Evolutionary conservation across 2,329 filamentous ascomycete species (phyloP).

Genomic region (Monilinia vaccinii-corymbosi): DNA sequence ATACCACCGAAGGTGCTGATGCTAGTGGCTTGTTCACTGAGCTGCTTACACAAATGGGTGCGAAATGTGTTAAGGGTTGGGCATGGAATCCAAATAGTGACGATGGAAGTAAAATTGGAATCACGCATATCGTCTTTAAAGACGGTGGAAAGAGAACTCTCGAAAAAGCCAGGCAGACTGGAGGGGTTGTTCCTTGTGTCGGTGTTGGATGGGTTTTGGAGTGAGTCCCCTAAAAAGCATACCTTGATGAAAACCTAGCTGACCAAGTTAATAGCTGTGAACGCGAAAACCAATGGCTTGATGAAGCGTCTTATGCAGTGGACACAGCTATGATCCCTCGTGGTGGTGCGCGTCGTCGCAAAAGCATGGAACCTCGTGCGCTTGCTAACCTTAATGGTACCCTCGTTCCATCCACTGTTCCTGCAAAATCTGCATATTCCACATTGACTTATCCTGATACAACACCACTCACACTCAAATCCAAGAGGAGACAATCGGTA

Average conservation of each 20-base stretch:
- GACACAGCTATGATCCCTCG: conserved; percentile 60
- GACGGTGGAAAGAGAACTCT: conserved; percentile 74
- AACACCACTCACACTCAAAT: conserved; percentile 26
- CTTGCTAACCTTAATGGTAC: conserved; percentile 61
- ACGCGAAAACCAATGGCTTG: conserved; percentile 65
- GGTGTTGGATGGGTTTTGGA: conserved; percentile 84
- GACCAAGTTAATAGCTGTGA: conserved; percentile 49
- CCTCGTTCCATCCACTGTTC: conserved; percentile 37
- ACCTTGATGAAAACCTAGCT: conserved; percentile 27
- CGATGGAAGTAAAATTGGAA: conserved; percentile 48
- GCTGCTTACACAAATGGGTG: conserved; percentile 72
- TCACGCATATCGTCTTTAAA: conserved; percentile 87
- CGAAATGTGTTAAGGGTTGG: conserved; percentile 69
- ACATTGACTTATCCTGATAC: conserved; percentile 27
- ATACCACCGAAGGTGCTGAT: conserved; percentile 72
- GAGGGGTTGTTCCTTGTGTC: conserved; percentile 73
- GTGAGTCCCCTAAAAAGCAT: conserved; percentile 42
- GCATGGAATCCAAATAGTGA: conserved; percentile 47
- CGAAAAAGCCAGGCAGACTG: conserved; percentile 66
- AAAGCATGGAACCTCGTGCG: conserved; percentile 71
- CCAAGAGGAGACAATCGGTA: conserved; percentile 25
- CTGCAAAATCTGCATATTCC: conserved; percentile 21
- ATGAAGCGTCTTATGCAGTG: conserved; percentile 60
- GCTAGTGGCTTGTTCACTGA: conserved; percentile 75
- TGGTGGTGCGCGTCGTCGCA: conserved; percentile 61